A percentile compares a stretch with the other conserved stretches of the same genome.
Evolutionary conservation across 2,329 filamentous ascomycete genomes (phyloP).

Genomic region (Penicillium sp.): DNA sequence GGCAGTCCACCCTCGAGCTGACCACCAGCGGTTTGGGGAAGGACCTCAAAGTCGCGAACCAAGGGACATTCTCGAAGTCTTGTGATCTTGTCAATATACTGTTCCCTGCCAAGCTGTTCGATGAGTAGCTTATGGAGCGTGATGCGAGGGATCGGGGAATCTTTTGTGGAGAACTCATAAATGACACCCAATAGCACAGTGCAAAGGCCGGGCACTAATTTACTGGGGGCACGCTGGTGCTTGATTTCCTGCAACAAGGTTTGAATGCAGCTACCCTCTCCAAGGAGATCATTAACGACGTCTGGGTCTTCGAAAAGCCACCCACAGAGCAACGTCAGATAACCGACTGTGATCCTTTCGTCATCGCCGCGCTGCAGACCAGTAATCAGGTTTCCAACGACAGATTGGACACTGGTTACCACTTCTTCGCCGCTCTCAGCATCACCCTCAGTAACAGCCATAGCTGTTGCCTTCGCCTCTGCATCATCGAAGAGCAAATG

Average conservation of each 20-base stretch:
- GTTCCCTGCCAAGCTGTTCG: constrained; percentile 76
- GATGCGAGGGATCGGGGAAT: constrained; percentile 81
- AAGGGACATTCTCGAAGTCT: constrained; percentile 74
- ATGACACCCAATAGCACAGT: constrained; percentile 81
- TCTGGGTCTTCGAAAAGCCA: constrained; percentile 93
- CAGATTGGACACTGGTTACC: constrained; percentile 85
- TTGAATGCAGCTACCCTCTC: constrained; percentile 89
- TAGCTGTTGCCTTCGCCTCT: constrained; percentile 74
- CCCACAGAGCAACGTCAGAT: constrained; percentile 81
- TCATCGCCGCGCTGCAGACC: constrained; percentile 75
- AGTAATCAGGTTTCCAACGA: constrained; percentile 80
- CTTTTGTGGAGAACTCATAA: constrained; percentile 97
- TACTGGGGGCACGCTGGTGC: constrained; percentile 58
- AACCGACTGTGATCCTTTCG: constrained; percentile 74
- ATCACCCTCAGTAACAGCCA: constrained; percentile 84
- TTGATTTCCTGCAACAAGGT: constrained; percentile 74
- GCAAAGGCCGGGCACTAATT: constrained; percentile 75
- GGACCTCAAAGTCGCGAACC: constrained; percentile 85
- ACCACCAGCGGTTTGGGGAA: constrained; percentile 65
- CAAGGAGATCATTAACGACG: constrained; percentile 87
- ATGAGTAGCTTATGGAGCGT: constrained; percentile 77
- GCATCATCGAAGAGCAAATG: constrained; percentile 79
- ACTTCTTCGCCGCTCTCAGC: constrained; percentile 88
- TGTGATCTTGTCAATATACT: constrained; percentile 78
- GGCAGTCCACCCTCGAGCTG: constrained; percentile 59